Conservation (phyloP, 2,329 filamentous ascomycete genomes). For the Aureobasidium pullulans region DNA sequence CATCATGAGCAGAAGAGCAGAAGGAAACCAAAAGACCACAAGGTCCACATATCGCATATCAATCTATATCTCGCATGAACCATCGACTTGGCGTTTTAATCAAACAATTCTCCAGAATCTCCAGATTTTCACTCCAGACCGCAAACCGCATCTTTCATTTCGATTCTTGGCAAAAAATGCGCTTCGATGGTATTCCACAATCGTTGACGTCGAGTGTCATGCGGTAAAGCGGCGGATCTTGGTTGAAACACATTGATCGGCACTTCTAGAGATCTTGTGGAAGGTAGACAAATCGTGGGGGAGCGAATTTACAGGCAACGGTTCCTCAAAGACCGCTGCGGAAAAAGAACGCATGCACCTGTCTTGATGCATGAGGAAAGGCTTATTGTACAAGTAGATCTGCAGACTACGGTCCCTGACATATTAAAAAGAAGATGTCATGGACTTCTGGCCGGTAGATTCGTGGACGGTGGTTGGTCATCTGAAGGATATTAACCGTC, state of each 20-base stretch:
- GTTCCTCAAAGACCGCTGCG: background rate
- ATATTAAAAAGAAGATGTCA: background rate
- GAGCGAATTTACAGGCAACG: slow-evolving; percentile 5
- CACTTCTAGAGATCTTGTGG: slow-evolving; percentile 6
- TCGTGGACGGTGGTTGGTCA: background rate
- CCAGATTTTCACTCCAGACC: background rate
- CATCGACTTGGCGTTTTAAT: slow-evolving; percentile 7
- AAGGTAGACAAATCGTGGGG: background rate
- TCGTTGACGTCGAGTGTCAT: slow-evolving; percentile 1
- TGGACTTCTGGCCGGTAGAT: background rate
- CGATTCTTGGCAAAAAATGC: background rate
- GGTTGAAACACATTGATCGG: background rate
- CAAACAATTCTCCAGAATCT: background rate
- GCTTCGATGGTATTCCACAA: background rate
- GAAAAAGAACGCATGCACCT: background rate
- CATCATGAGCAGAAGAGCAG: background rate
- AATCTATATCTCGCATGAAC: slow-evolving; percentile 7
- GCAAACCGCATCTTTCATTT: background rate
- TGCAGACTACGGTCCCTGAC: background rate
- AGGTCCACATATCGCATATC: background rate
- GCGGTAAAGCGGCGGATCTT: background rate
- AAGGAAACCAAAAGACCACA: background rate
- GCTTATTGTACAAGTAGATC: background rate
- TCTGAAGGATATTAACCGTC: background rate
- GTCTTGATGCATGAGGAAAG: background rate